Base-by-base conservation (phyloP, 1,284 basidiomycete genomes). In the Schizophyllum amplum region DNA sequence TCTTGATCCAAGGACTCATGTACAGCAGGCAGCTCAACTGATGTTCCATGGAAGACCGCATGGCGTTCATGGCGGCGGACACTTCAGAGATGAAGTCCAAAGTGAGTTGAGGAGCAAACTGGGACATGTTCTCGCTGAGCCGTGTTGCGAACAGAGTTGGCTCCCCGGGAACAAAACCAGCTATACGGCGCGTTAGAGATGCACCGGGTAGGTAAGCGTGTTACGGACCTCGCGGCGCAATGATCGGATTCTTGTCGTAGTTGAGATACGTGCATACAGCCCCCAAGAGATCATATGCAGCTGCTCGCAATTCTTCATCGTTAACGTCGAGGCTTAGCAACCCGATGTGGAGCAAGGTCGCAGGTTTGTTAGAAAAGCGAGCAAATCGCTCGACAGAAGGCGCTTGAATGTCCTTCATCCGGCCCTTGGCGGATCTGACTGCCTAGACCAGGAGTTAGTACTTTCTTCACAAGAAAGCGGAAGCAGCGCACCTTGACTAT, bases 61-160 rank as follows among this genome's bases (percentile, higher is more conserved):
- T 80, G 24, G 81, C 78, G 4, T 81, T 76, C 69, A 92, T 81
- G 17, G 84, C 83, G 1, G 83, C 78, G 24, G 83, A 82, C 53
- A 94, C 88, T 71, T 94, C 92, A 21, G 84, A 83, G 56, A 95
- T 75, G 71, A 95, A 92, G 68, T 94, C 92, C 21, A 95, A 75
- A 0, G 92, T 94, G 50, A 94, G 73, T 25, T 91, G 82, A 9
- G 92, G 90, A 6, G 82, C 83, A 63, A 86, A 86, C 1, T 74
- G 73, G 0, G 93, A 84, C 7, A 95, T 73, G 42, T 79, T 80
- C 60, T 87, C 84, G 68, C 90, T 93, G 47, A 94, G 70, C 58
- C 78, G 76, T 15, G 75, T 69, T 17, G 87, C 79, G 61, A 90
- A 90, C 1, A 80, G 71, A 33, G 80, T 75, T 2, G 86, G 77